These are phyloP conservation scores for Toxicodendron radicans DNA, from an alignment of 345 rosid genomes.

Conservation along the genomic window DNA sequence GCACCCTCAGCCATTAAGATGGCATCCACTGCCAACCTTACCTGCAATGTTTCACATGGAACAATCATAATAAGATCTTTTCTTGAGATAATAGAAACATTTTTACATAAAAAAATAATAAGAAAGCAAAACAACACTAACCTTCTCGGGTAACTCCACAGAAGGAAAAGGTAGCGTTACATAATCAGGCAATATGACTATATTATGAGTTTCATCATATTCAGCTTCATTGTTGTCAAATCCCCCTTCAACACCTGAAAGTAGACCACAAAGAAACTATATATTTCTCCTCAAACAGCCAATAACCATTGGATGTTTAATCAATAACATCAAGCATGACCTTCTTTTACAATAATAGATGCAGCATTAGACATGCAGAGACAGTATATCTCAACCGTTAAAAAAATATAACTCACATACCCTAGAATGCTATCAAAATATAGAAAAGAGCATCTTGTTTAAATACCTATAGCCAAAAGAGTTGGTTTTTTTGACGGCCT, in stretches of 20 bases:
- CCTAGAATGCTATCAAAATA: background rate
- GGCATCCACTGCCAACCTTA: conserved; percentile 89
- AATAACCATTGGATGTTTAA: conserved; percentile 4
- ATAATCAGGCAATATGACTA: conserved; percentile 76
- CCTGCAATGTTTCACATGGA: conserved; percentile 42
- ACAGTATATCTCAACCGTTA: background rate
- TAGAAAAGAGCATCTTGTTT: background rate
- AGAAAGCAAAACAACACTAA: conserved; percentile 22
- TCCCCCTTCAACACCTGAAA: conserved; percentile 88
- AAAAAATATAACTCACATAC: background rate
- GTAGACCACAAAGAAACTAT: conserved; percentile 11
- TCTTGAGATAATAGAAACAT: background rate
- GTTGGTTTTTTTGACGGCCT: conserved; percentile 90
- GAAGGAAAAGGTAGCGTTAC: conserved; percentile 80
- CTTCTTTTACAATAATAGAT: background rate
- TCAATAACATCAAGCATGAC: background rate
- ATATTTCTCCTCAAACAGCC: conserved; percentile 4
- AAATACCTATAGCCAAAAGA: conserved; percentile 82
- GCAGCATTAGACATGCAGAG: background rate
- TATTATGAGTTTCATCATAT: conserved; percentile 69
- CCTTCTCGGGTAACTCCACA: conserved; percentile 98
- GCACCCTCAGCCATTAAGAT: conserved; percentile 80
- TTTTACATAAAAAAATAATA: background rate
- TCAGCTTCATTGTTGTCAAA: conserved; percentile 85
- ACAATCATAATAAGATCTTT: background rate